Evolutionary conservation across 441 rosid genomes (phyloP).

Genomic region (Daphne laureola): DNA sequence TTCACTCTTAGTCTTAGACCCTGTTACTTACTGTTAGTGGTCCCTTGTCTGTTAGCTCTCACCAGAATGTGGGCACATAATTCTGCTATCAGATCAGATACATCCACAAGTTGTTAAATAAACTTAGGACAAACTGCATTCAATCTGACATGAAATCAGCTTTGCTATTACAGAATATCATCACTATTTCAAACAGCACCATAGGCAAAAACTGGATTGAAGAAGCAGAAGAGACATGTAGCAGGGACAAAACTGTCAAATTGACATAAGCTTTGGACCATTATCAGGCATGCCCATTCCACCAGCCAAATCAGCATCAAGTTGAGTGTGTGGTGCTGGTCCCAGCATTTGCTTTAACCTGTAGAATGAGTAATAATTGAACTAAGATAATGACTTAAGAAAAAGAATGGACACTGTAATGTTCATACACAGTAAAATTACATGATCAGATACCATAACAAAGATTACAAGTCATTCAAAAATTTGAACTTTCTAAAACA

Average conservation of each 20-base stretch:
- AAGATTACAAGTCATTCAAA: neutral
- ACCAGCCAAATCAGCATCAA: slow-evolving; percentile 86
- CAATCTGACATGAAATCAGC: neutral
- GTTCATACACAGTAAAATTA: neutral
- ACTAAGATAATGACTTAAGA: neutral
- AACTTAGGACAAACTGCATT: no score
- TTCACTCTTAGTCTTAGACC: no score
- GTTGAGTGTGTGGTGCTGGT: slow-evolving; percentile 86
- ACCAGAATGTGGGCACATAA: no score
- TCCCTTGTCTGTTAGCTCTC: no score
- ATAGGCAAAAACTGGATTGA: no score
- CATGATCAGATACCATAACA: neutral
- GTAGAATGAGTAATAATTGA: slow-evolving; percentile 10
- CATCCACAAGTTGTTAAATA: no score
- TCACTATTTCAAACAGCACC: neutral
- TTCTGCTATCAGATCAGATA: no score
- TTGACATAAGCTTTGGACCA: slow-evolving; percentile 77
- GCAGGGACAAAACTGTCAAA: slow-evolving; percentile 27
- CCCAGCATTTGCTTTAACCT: slow-evolving; percentile 77
- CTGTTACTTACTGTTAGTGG: no score
- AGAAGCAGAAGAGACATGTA: no score
- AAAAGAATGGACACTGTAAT: slow-evolving; percentile 1
- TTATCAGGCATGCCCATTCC: slow-evolving; percentile 99
- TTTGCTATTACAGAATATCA: neutral
- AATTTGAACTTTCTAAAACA: no score